Evolutionary conservation across 495 filamentous ascomycete genomes (phyloP), one percentile per base, ranked within the genome.

Genomic region (Xylaria longipes): DNA sequence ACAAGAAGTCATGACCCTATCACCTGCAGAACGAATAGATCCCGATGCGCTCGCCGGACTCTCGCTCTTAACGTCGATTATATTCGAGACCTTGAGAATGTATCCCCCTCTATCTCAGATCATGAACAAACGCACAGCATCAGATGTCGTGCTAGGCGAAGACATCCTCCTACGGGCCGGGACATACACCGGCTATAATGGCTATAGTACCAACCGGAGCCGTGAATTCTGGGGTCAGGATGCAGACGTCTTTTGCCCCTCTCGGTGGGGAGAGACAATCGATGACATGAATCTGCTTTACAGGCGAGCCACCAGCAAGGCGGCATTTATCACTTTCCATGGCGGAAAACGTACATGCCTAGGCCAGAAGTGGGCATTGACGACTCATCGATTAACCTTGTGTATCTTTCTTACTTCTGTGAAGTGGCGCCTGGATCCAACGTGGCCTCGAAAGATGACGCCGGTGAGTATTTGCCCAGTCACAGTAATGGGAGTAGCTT

Each of bases 91-190:
- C 31, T 75, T 84, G 12, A 78, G 82, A 22, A 78, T 83, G 15
- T 83, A 67, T 54, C 82, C 82, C 2, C 81, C 81, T 27, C 75
- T 84, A 41, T 72, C 72, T 1, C 81, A 82, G 65, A 74, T 82
- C 25, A 74, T 83, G 31, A 83, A 82, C 65, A 73, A 80, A 33
- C 52, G 66, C 20, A 75, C 75, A 1, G 65, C 71, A n/a, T 22
- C 66, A 14, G 48, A 77, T 15, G 66, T 67, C 3, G 20, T 73
- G 31, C 72, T 82, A 1, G 77, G 11, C n/a, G 39, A 62, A 15
- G 52, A 75, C 5, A 70, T 78, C 54, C 41, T 66, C 41, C 60
- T 77, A 35, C 76, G 72, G 1, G 58, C 43, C 25, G 74, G 73
- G 4, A 74, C 76, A 35, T 78, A 74, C 66, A 71, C 77, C 12